These are phyloP conservation scores for Metschnikowia continentalis DNA, from an alignment of 805 yeast species.

Conservation along the genomic window DNA sequence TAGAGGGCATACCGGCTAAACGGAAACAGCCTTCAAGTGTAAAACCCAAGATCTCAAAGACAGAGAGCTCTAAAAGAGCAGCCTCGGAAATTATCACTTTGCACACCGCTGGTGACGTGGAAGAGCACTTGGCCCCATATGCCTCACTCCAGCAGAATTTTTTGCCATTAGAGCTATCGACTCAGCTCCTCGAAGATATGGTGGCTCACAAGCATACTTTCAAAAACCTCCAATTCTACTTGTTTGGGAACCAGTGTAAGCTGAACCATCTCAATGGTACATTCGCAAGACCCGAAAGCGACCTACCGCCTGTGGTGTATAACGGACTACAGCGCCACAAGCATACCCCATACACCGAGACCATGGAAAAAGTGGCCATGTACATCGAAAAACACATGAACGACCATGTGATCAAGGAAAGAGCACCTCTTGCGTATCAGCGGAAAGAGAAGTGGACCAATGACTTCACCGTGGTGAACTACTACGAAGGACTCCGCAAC, in stretches of 20 bases:
- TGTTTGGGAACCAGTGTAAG: slow-evolving; percentile 58
- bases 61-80: neutral
- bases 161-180: slow-evolving; percentile 49
- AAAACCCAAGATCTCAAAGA: neutral
- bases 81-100: slow-evolving; percentile 32
- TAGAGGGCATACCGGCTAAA: slow-evolving; percentile 1
- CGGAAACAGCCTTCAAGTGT: neutral
- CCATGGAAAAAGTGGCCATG: slow-evolving; percentile 35
- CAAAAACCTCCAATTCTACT: slow-evolving; percentile 45
- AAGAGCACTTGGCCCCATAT: slow-evolving; percentile 43
- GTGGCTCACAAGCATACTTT: slow-evolving; percentile 39
- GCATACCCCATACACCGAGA: slow-evolving; percentile 32
- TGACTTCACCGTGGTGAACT: slow-evolving; percentile 53
- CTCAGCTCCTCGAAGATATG: slow-evolving; percentile 39
- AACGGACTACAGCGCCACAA: slow-evolving; percentile 38
- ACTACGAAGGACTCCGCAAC: slow-evolving; percentile 46
- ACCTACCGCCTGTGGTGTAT: slow-evolving; percentile 25
- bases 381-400: slow-evolving; percentile 38
- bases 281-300: slow-evolving; percentile 17
- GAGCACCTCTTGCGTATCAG: slow-evolving; percentile 37
- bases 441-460: slow-evolving; percentile 43
- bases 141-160: slow-evolving; percentile 48
- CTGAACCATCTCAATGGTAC: slow-evolving; percentile 51
- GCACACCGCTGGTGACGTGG: slow-evolving; percentile 50
- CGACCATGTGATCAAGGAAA: slow-evolving; percentile 30